Percentiles rank a stretch among this genome's conserved stretches.
Evolutionary conservation across 768 basidiomycete genomes (phyloP).

Genomic region (Pisolithus albus): DNA sequence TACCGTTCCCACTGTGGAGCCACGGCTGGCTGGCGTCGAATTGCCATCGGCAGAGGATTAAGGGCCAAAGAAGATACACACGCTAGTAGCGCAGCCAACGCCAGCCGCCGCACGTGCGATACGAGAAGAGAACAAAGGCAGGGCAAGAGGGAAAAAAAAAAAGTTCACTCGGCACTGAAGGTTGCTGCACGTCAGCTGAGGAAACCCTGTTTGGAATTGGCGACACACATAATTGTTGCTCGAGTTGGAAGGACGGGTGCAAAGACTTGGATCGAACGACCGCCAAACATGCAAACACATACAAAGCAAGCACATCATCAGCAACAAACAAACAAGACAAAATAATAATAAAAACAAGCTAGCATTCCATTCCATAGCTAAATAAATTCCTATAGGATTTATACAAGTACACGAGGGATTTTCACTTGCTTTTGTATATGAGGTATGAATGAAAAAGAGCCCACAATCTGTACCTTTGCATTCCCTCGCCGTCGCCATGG

Average conservation of each 20-base stretch:
- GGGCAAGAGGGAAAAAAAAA: neutral
- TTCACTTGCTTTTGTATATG: neutral
- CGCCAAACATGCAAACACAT: neutral
- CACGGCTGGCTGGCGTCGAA: too few species aligned
- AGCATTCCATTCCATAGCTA: slow-evolving; percentile 1
- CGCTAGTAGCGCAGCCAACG: too few species aligned
- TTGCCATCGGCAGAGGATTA: too few species aligned
- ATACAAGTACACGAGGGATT: neutral
- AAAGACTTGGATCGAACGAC: neutral
- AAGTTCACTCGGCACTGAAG: neutral
- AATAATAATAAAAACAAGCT: neutral
- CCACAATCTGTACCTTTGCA: neutral
- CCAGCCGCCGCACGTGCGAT: too few species aligned
- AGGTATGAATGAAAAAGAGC: neutral
- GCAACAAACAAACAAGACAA: neutral
- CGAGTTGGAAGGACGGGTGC: neutral
- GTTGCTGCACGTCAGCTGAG: neutral
- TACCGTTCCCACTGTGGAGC: too few species aligned
- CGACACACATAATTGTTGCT: neutral
- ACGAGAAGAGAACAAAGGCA: neutral
- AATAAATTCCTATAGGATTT: neutral
- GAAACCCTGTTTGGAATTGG: neutral
- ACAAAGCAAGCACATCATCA: neutral
- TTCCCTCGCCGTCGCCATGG: neutral
- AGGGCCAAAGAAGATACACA: too few species aligned